phyloP scores from a whole-genome alignment of 495 filamentous ascomycete species.

The Penicillium paradoxum region DNA sequence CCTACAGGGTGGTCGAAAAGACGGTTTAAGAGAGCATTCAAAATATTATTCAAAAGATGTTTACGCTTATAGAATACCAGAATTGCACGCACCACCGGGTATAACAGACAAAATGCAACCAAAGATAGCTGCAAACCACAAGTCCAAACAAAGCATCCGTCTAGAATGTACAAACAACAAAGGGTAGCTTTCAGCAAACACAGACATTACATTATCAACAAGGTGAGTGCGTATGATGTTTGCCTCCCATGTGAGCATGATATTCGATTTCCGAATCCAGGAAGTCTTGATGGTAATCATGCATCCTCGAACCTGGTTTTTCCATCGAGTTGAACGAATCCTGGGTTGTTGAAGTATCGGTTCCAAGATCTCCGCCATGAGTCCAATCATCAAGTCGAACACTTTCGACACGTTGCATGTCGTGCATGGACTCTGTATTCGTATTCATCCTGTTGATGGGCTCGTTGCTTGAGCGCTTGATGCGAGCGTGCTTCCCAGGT shows the following conservation, averaged over 20 bases:
- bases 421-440: conserved; percentile 9
- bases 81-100: too few relatives aligned
- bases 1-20: too few relatives aligned
- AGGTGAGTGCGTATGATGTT: neutral
- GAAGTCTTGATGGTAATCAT: neutral
- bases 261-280: neutral
- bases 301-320: neutral
- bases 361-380: neutral
- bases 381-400: conserved; percentile 13
- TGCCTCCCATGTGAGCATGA: neutral
- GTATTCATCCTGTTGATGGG: conserved; percentile 15
- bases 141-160: too few relatives aligned
- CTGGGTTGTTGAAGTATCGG: neutral
- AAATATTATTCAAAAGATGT: too few relatives aligned
- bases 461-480: conserved; percentile 18
- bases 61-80: too few relatives aligned
- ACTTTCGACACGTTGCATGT: conserved; percentile 9
- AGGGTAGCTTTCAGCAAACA: too few relatives aligned
- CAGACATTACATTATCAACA: neutral
- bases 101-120: too few relatives aligned
- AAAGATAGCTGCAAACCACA: too few relatives aligned
- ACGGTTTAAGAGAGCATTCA: too few relatives aligned
- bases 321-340: neutral
- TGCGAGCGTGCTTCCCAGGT: neutral
- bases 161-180: too few relatives aligned